Evolutionary conservation across 208 protist species (phyloP).

Genomic region (Vickermania spadyakhi): DNA sequence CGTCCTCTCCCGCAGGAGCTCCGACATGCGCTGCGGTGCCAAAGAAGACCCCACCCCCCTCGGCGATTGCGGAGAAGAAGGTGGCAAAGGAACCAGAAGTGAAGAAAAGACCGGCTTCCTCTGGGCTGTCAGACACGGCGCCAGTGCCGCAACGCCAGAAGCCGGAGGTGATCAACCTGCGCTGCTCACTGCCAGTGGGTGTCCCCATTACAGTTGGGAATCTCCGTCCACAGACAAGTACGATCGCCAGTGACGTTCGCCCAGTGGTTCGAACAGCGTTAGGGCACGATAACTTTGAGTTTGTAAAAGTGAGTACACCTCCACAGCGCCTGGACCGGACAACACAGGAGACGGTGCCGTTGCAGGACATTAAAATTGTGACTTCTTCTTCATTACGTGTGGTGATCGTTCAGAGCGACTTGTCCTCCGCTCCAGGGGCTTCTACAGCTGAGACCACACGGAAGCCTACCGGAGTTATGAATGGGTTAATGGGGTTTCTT

Average conservation of each 20-base stretch:
- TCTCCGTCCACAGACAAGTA: constrained; percentile 24
- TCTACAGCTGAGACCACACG: background rate
- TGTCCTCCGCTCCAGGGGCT: background rate
- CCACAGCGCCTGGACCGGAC: constrained; percentile 21
- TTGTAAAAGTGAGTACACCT: constrained; percentile 42
- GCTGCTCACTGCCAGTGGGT: constrained; percentile 54
- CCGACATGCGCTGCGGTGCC: background rate
- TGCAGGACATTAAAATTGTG: constrained; percentile 27
- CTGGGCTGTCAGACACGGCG: background rate
- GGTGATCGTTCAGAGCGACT: constrained; percentile 14
- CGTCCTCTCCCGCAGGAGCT: constrained; percentile 1
- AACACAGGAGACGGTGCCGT: constrained; percentile 26
- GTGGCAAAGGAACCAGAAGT: constrained; percentile 4
- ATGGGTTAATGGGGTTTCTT: too few relatives aligned
- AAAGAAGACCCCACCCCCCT: background rate
- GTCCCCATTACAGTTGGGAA: constrained; percentile 16
- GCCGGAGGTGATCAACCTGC: constrained; percentile 26
- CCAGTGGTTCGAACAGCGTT: constrained; percentile 16
- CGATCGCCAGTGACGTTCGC: constrained; percentile 41
- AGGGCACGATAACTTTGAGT: constrained; percentile 26
- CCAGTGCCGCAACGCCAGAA: background rate
- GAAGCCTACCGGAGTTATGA: too few relatives aligned
- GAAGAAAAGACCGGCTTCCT: background rate
- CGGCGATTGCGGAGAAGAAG: background rate
- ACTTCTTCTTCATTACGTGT: constrained; percentile 50